phyloP scores from a whole-genome alignment of 306 rosid species.

The Cyamopsis tetragonoloba region DNA sequence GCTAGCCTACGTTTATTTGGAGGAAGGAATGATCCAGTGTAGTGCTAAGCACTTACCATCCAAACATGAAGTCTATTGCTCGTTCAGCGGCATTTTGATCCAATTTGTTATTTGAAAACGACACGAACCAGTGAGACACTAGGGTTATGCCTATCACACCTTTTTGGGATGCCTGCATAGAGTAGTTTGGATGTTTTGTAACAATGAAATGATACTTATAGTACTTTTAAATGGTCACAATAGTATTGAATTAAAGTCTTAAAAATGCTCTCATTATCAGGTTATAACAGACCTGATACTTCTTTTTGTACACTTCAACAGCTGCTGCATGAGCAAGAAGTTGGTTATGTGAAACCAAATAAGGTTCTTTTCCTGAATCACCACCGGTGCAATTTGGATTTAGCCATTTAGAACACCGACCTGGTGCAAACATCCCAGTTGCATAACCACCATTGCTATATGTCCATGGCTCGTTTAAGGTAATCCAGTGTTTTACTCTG shows the following conservation, averaged over 20 bases:
- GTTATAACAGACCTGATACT: slow-evolving; percentile 34
- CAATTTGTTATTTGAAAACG: slow-evolving; percentile 26
- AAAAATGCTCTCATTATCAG: not conserved
- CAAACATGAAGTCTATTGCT: slow-evolving; percentile 57
- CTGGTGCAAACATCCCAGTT: slow-evolving; percentile 22
- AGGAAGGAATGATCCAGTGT: not conserved
- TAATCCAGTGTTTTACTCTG: slow-evolving; percentile 63
- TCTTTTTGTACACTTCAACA: slow-evolving; percentile 38
- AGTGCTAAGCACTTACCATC: slow-evolving; percentile 46
- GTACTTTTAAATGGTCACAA: not conserved
- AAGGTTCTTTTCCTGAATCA: slow-evolving; percentile 55
- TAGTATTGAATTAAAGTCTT: not conserved
- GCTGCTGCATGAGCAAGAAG: slow-evolving; percentile 65
- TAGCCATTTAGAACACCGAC: slow-evolving; percentile 46
- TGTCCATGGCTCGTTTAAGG: slow-evolving; percentile 50
- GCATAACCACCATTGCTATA: slow-evolving; percentile 33
- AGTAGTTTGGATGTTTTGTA: not conserved
- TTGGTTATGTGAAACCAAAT: slow-evolving; percentile 47
- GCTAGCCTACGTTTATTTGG: not conserved
- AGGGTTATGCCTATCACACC: slow-evolving; percentile 59
- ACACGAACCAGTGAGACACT: slow-evolving; percentile 42
- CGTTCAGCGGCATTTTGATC: slow-evolving; percentile 39
- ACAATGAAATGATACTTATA: not conserved
- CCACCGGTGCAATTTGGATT: slow-evolving; percentile 43
- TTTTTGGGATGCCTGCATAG: slow-evolving; percentile 40